Conservation (phyloP, 148 eudicot species). For the Camellia lanceoleosa region DNA sequence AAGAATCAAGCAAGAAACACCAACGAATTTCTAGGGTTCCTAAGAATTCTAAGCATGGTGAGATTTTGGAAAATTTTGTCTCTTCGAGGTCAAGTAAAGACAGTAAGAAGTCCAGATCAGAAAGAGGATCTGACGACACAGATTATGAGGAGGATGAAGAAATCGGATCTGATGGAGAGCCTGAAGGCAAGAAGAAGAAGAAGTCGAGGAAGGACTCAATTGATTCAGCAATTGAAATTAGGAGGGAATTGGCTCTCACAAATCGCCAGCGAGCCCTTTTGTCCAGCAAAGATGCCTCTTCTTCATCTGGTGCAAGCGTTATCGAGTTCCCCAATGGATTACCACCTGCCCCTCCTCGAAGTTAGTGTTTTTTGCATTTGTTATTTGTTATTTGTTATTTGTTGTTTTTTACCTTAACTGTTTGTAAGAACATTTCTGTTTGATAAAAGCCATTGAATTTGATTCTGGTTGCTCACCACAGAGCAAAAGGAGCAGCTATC, state of each 20-base stretch:
- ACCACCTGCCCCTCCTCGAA: slow-evolving; percentile 78
- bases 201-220: slow-evolving; percentile 47
- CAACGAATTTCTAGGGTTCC: slow-evolving; percentile 56
- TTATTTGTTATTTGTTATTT: not conserved
- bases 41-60: slow-evolving; percentile 26
- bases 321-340: slow-evolving; percentile 89
- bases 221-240: slow-evolving; percentile 52
- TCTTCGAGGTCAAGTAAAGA: slow-evolving; percentile 41
- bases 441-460: not conserved
- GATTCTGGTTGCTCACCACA: slow-evolving; percentile 20
- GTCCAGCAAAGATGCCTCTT: slow-evolving; percentile 61
- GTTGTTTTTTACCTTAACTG: not conserved
- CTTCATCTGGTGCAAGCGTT: slow-evolving; percentile 45
- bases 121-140: slow-evolving; percentile 43
- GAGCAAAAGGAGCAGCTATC: slow-evolving; percentile 82
- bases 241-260: slow-evolving; percentile 70
- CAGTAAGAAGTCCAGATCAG: slow-evolving; percentile 46
- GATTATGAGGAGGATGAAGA: slow-evolving; percentile 77
- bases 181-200: slow-evolving; percentile 53
- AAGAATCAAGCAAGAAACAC: slow-evolving; percentile 53
- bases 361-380: slow-evolving; percentile 34
- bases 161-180: slow-evolving; percentile 48
- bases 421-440: not conserved
- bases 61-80: slow-evolving; percentile 30
- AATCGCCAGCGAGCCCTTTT: slow-evolving; percentile 84